Base-by-base conservation (phyloP, 1,284 basidiomycete genomes). In the Chalciporus sp. region DNA sequence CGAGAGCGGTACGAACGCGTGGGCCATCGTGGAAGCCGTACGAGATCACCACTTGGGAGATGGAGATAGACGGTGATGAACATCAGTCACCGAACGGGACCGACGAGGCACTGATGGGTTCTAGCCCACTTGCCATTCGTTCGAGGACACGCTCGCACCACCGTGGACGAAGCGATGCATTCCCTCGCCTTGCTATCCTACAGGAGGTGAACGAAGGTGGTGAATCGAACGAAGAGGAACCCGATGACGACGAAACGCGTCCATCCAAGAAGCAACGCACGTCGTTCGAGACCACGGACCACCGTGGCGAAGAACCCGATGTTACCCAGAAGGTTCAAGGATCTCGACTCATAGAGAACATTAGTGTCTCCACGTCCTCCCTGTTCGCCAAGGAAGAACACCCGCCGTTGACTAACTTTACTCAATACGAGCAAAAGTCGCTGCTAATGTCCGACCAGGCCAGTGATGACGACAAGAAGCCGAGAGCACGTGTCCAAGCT, bases 111-210 rank as follows among this genome's bases (percentile, higher is more conserved):
- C 14, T 55, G n/a, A 41, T 55, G 42, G 65, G 61, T 33, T 72
- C 70, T 8, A 69, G 66, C 33, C 67, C 67, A 14, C 65, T 71
- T 7, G 59, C 61, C 9, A 42, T 56, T 48, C 68, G 65, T 26
- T 47, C 56, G 41, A 63, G 45, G 40, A 46, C 45, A 16, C 43
- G 46, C 23, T 8, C 40, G 7, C 48, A 49, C 28, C 10, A 47
- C 14, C 64, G 56, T 33, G 51, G 57, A 27, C 51, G 51, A 19
- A 45, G 47, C 16, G 41, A 37, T 40, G 9, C 33, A 3, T 27
- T 58, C n/a, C 49, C 54, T 33, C 47, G 37, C 23, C 68, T 70
- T 4, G 55, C 62, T 19, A 57, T 68, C 42, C 52, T 72, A 27
- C 53, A 51, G 44, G 67, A 68, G 41, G 66, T 68, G 48, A 59